Evolutionary conservation across 345 rosid species (phyloP).

Genomic region (Lepidium sativum): DNA sequence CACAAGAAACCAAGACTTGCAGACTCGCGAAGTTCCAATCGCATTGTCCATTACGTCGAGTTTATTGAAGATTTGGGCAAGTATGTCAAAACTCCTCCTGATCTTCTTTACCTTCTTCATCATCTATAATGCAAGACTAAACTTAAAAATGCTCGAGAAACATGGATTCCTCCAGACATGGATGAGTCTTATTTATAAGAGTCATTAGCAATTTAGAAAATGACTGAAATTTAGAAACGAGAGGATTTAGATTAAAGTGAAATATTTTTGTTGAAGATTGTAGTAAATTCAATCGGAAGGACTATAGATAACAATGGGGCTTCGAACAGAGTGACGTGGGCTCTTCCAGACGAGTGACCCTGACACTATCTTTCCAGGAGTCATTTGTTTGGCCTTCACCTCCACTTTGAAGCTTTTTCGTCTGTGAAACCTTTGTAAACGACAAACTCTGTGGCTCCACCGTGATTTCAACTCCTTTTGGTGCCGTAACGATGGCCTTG

Average conservation of each 20-base stretch:
- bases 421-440: slow-evolving; percentile 40
- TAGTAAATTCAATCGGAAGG: background rate
- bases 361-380: slow-evolving; percentile 34
- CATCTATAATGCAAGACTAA: no score
- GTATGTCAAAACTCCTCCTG: no score
- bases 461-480: slow-evolving; percentile 49
- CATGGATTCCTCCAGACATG: no score
- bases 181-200: no score
- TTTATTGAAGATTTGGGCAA: no score
- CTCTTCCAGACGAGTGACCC: slow-evolving; percentile 73
- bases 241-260: background rate
- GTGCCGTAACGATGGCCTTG: slow-evolving; percentile 52
- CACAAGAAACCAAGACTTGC: no score
- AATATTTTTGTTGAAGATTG: background rate
- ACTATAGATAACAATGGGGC: slow-evolving; percentile 55
- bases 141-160: no score
- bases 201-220: no score
- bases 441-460: slow-evolving; percentile 49
- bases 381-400: slow-evolving; percentile 47
- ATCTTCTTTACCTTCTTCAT: no score
- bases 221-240: background rate
- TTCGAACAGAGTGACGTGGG: slow-evolving; percentile 46
- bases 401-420: slow-evolving; percentile 62
- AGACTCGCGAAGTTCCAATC: no score
- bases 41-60: no score